Conservation (phyloP, 306 rosid genomes). For the Lathyrus oleraceus region DNA sequence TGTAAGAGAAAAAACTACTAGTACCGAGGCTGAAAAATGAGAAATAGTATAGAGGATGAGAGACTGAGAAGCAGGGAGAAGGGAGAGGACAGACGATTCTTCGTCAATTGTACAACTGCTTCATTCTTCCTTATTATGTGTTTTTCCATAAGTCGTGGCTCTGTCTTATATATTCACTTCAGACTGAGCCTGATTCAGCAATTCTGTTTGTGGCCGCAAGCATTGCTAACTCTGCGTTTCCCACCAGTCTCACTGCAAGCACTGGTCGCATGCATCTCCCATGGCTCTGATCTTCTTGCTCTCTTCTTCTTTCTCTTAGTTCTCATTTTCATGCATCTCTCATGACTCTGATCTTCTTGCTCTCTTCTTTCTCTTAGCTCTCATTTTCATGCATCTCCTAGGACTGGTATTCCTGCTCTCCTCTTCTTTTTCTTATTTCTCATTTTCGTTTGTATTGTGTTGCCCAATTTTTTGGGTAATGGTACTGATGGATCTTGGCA, state of each 20-base stretch:
- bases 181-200: not conserved
- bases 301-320: not conserved
- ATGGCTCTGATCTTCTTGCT: not conserved
- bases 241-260: not conserved
- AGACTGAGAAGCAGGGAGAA: not conserved
- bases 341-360: not conserved
- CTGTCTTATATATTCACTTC: not conserved
- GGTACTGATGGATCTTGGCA: not conserved
- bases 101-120: not conserved
- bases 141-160: not conserved
- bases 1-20: not conserved
- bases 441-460: not conserved
- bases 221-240: not conserved
- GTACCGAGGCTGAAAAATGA: not conserved
- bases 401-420: too few relatives aligned
- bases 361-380: not conserved
- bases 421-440: not conserved
- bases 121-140: not conserved
- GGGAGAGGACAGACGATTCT: not conserved
- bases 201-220: not conserved
- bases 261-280: not conserved
- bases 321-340: not conserved
- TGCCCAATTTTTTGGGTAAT: not conserved
- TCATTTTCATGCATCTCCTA: not conserved
- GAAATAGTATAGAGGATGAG: not conserved